Percentiles rank a stretch among this genome's conserved stretches.
phyloP scores from a whole-genome alignment of 768 basidiomycete genomes.

The Hortiboletus flavorubellus region DNA sequence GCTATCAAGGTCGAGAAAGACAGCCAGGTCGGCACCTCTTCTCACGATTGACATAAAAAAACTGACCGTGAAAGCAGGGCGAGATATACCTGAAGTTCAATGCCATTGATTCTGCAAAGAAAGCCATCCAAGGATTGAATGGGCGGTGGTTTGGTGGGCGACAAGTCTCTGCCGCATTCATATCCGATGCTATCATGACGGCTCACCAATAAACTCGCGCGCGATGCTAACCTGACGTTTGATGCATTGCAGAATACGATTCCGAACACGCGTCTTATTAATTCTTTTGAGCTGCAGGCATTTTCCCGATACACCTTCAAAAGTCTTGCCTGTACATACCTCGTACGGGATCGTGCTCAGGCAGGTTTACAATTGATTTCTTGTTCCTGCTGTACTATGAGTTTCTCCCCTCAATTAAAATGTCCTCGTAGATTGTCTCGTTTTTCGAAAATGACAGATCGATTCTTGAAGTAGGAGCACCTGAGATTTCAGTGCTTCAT shows the following conservation, averaged over 20 bases:
- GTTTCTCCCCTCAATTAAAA: slow-evolving; percentile 33
- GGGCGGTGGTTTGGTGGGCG: slow-evolving; percentile 97
- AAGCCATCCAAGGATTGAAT: slow-evolving; percentile 86
- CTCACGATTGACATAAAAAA: background rate
- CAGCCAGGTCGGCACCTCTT: slow-evolving; percentile 64
- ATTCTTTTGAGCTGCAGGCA: slow-evolving; percentile 33
- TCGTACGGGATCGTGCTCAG: slow-evolving; percentile 33
- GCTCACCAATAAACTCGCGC: slow-evolving; percentile 63
- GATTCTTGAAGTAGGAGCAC: slow-evolving; percentile 19
- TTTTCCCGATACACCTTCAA: slow-evolving; percentile 30
- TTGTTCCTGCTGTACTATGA: slow-evolving; percentile 28
- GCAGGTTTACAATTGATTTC: slow-evolving; percentile 38
- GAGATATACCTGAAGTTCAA: slow-evolving; percentile 97
- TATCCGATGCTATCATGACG: slow-evolving; percentile 92
- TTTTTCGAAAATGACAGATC: slow-evolving; percentile 22
- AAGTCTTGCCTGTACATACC: slow-evolving; percentile 30
- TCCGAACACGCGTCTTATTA: slow-evolving; percentile 23
- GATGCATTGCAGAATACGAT: slow-evolving; percentile 29
- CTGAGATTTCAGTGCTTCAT: slow-evolving; percentile 5
- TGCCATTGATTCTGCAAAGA: slow-evolving; percentile 71
- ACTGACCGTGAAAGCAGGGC: slow-evolving; percentile 52
- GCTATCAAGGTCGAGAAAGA: slow-evolving; percentile 94
- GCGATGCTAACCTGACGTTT: slow-evolving; percentile 25
- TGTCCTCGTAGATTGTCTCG: slow-evolving; percentile 32
- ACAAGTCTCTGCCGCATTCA: slow-evolving; percentile 82